Base-by-base conservation (phyloP, 768 basidiomycete genomes). In the Pulveroboletus sp. region DNA sequence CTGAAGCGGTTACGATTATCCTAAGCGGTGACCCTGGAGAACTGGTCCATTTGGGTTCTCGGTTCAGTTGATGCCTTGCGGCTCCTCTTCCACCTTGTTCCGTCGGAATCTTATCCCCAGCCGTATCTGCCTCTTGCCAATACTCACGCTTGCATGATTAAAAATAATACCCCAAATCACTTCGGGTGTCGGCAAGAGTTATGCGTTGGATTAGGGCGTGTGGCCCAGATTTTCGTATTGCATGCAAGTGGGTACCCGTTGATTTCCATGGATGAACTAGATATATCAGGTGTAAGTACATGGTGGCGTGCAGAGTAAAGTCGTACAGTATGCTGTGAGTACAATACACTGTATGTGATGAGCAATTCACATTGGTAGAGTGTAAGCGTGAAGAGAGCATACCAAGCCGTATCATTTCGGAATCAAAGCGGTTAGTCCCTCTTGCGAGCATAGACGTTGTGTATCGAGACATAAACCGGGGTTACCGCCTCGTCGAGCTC, bases 371-470 rank as follows among this genome's bases (percentile, higher is more conserved):
- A 46, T 33, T 17, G 37, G 14, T 31, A 41, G 42, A 54, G 39
- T 33, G 37, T 26, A 40, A 38, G 38, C 39, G 30, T 14, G 36
- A 42, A 39, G 31, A 32, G 45, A 31, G 39, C 42, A 28, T 26
- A 42, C 9, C 28, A 28, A 24, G 39, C 26, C 33, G 39, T 15
- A 13, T 51, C 53, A 50, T 27, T 42, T 21, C 10, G 31, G 55
- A 45, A 50, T 17, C 18, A 35, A 32, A 26, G 39, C 5, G 21
- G 24, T 60, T 46, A 69, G 6, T 59, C 60, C 52, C 47, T 66
- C 54, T 64, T 68, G 46, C 64, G 62, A 46, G 82, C 85, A 57
- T 82, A 81, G 11, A 86, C 77, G 56, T 76, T 77, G 63, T 83
- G 78, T 44, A 86, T 56, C 50, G 75, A 74, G 48, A 83, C 76